phyloP scores from a whole-genome alignment of 192 early-diverging fungal genomes.

The Coemansia sp. region DNA sequence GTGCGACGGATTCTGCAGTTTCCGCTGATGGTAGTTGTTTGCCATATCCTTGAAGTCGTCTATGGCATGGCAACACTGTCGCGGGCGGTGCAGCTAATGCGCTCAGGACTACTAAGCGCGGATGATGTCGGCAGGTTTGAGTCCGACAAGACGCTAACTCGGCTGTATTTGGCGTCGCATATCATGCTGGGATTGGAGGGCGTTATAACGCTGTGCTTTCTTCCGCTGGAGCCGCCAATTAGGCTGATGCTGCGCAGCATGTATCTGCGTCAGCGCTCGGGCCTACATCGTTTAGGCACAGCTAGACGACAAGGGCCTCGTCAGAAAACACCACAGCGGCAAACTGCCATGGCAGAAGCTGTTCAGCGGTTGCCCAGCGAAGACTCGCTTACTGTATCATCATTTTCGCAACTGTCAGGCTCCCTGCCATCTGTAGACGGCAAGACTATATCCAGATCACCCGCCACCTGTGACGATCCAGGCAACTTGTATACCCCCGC shows the following conservation, averaged over 20 bases:
- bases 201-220: conserved; percentile 37
- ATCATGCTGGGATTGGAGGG: conserved; percentile 49
- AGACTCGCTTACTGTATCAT: conserved; percentile 13
- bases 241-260: conserved; percentile 37
- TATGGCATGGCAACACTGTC: conserved; percentile 35
- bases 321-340: background rate
- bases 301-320: conserved; percentile 8
- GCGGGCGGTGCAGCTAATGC: conserved; percentile 24
- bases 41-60: conserved; percentile 46
- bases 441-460: background rate
- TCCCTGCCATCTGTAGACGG: background rate
- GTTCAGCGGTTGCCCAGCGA: background rate
- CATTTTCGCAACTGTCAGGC: background rate
- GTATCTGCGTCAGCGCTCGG: conserved; percentile 30
- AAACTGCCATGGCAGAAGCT: background rate
- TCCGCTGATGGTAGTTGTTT: conserved; percentile 44
- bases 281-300: conserved; percentile 27
- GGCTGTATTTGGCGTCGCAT: conserved; percentile 37
- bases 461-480: background rate
- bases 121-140: background rate
- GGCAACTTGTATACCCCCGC: background rate
- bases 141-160: conserved; percentile 18
- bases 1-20: conserved; percentile 50
- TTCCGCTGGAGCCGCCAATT: conserved; percentile 49
- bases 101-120: background rate